Evolutionary conservation across 345 rosid genomes (phyloP).

Genomic region (Salix dunnii): DNA sequence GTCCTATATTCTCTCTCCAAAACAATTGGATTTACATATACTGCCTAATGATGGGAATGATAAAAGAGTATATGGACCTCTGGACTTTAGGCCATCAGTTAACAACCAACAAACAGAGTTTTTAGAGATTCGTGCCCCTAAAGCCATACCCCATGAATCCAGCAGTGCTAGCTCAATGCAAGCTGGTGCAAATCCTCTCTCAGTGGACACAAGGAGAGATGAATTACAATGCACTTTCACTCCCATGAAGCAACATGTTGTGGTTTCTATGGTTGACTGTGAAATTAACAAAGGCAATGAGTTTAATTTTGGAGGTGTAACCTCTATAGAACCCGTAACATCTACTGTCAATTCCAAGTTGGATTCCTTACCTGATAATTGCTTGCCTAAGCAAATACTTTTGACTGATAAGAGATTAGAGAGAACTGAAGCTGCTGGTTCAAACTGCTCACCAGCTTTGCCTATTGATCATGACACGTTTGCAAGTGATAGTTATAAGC

Average conservation of each 20-base stretch:
- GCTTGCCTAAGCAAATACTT: constrained; percentile 20
- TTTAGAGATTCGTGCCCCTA: constrained; percentile 3
- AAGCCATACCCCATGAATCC: constrained; percentile 9
- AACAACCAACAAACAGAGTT: constrained; percentile 3
- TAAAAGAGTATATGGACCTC: constrained; percentile 7
- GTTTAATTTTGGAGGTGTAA: constrained; percentile 20
- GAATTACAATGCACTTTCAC: constrained; percentile 8
- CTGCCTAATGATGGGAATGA: constrained; percentile 21
- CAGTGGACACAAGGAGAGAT: constrained; percentile 6
- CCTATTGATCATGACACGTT: constrained; percentile 16
- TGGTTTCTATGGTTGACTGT: constrained; percentile 23
- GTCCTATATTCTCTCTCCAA: constrained; percentile 16
- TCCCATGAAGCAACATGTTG: constrained; percentile 33
- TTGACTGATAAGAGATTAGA: constrained; percentile 26
- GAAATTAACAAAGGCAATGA: constrained; percentile 28
- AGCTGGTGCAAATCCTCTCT: constrained; percentile 5
- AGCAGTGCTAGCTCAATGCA: constrained; percentile 1
- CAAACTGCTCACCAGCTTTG: constrained; percentile 22
- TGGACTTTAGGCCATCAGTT: constrained; percentile 1
- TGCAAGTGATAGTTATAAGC: constrained; percentile 6
- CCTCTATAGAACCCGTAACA: constrained; percentile 19
- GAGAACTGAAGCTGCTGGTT: constrained; percentile 20
- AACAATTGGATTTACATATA: constrained; percentile 28
- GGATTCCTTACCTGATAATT: constrained; percentile 4
- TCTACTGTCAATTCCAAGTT: constrained; percentile 26